Conservation (phyloP, 192 early-diverging fungal species). For the Funneliformis mosseae region DNA sequence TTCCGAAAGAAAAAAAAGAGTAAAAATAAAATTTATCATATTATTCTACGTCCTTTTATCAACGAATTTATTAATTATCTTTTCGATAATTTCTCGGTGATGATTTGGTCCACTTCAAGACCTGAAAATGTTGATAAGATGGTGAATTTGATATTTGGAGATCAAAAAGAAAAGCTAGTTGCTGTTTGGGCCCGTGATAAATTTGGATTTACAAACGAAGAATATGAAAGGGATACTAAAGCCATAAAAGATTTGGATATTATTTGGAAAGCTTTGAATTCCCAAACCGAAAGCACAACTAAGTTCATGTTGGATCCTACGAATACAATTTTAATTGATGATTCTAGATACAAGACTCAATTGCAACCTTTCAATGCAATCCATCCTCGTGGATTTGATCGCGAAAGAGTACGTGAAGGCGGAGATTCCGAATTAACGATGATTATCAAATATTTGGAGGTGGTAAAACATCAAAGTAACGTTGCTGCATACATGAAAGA, state of each 20-base stretch:
- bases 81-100: conserved; percentile 64
- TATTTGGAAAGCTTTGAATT: conserved; percentile 54
- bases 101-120: conserved; percentile 74
- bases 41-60: conserved; percentile 54
- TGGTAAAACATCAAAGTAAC: conserved; percentile 41
- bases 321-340: conserved; percentile 59
- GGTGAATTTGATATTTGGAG: conserved; percentile 47
- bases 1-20: too few relatives aligned
- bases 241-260: conserved; percentile 65
- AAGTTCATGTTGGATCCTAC: conserved; percentile 37
- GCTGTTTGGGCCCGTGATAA: conserved; percentile 63
- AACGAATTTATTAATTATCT: conserved; percentile 59
- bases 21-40: not conserved
- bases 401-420: not conserved
- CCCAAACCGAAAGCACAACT: not conserved
- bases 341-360: conserved; percentile 49
- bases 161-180: conserved; percentile 39
- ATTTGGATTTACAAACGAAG: conserved; percentile 44
- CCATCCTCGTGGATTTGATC: conserved; percentile 42
- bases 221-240: conserved; percentile 44
- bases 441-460: conserved; percentile 46
- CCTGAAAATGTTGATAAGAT: conserved; percentile 56
- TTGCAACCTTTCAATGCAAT: conserved; percentile 55
- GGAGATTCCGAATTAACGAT: conserved; percentile 46
- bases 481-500: conserved; percentile 49